Evolutionary conservation across 108 stramenopile genomes (phyloP), one percentile per base, ranked within the genome.

Genomic region (Cylindrotheca fusiformis): DNA sequence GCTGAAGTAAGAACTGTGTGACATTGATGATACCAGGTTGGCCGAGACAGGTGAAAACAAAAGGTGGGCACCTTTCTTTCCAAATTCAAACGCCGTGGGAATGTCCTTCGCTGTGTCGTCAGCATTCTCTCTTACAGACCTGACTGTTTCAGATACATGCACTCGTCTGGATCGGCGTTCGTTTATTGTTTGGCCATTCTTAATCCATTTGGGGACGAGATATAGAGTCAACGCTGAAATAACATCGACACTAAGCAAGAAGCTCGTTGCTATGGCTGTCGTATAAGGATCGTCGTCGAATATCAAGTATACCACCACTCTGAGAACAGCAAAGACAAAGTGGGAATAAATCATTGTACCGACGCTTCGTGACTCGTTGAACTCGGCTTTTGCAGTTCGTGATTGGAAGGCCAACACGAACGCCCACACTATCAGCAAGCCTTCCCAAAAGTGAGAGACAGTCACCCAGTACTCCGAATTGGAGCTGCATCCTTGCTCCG

Each of bases 271-370:
- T 23, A 48, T 32, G 0, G 63, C 27, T 12, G 41, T 24, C 3
- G 47, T 56, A 8, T 29, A 3, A 8, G 54, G 65, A 10, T 31
- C 19, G 6, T 25, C 30, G 18, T 49, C 27, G 4, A 19, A 46
- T 24, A 53, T 4, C 27, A 52, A 2, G 31, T 31, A 53, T 19
- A 26, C 32, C 3, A 59, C 22, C 18, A 22, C 32, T n/a, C 48
- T 48, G 20, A 68, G 32, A 6, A 59, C 58, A 21, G 52, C 32
- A 32, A 72, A 49, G 0, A 72, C 57, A 51, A 72, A 65, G 33
- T 72, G 71, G 20, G 71, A 72, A 25, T 72, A 72, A 17, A 72
- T 51, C 71, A 72, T 66, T 29, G 47, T 45, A 21, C 64, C 71
- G 36, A 72, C 30, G 31, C n/a, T 32, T 26, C 31, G 63, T 21